A percentile compares a stretch with the other conserved stretches of the same genome.
These are phyloP conservation scores for Erythrobasidium yunnanense DNA, from an alignment of 768 basidiomycete species.

Conservation along the genomic window DNA sequence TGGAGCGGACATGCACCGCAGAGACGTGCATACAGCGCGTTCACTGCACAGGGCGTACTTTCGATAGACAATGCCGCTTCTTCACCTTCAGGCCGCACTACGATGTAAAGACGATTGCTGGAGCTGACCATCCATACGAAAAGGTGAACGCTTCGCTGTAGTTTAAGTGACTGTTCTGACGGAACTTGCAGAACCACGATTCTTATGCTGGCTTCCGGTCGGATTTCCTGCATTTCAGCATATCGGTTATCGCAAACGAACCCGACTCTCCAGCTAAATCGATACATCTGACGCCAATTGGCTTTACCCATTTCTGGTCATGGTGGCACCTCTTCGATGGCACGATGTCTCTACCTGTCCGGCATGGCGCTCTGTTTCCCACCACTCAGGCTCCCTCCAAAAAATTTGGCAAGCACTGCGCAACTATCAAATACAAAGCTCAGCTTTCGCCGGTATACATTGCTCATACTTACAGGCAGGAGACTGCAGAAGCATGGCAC, in stretches of 20 bases:
- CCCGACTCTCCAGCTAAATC: constrained; percentile 48
- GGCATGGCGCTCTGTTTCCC: constrained; percentile 74
- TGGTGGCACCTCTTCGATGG: constrained; percentile 84
- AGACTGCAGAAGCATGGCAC: constrained; percentile 66
- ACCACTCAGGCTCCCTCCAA: constrained; percentile 57
- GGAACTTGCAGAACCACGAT: constrained; percentile 50
- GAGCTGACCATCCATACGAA: constrained; percentile 30
- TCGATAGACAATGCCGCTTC: constrained; percentile 65
- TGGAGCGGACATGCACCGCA: constrained; percentile 68
- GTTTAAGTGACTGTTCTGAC: too few species aligned
- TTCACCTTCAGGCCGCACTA: constrained; percentile 75
- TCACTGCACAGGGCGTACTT: constrained; percentile 46
- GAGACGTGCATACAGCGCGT: constrained; percentile 47
- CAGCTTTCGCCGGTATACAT: constrained; percentile 66
- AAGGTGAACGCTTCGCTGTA: too few species aligned
- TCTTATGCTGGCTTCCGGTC: constrained; percentile 82
- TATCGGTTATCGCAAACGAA: constrained; percentile 55
- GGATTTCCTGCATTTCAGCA: constrained; percentile 82
- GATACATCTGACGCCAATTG: constrained; percentile 72
- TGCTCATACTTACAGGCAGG: constrained; percentile 76
- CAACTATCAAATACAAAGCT: constrained; percentile 82
- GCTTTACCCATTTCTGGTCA: constrained; percentile 78
- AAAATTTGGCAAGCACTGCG: constrained; percentile 76
- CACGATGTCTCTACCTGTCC: constrained; percentile 65
- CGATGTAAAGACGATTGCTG: constrained; percentile 46